Base-by-base conservation (phyloP, 1,139 yeast species). In the Geotrichum phurueaensis region DNA sequence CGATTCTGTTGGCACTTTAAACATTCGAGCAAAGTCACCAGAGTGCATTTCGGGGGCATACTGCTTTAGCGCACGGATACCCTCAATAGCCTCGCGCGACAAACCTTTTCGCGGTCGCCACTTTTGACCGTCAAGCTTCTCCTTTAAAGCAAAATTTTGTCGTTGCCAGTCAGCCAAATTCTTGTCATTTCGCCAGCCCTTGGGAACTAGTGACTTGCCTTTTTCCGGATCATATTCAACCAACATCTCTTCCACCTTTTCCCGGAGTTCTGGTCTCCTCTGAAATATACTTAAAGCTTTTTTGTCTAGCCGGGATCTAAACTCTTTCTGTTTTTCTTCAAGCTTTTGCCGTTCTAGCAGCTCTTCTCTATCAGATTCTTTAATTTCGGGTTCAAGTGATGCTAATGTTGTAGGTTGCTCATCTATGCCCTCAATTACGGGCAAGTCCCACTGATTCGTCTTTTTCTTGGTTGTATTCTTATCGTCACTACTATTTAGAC, bases 1-100 rank as follows among this genome's bases (percentile, higher is more conserved):
- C 0, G 95, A 89, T 66, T 91, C 96, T 0, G 96, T 95, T 0
- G 96, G 87, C 2, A 90, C 80, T 60, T 81, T 77, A 72, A 87
- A 91, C 69, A 81, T 81, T 47, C 79, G 77, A 0, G 94, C 87
- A 20, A 92, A 73, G 56, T 85, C 87, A 1, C 79, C 76, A 0
- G 86, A 81, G 10, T 81, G 81, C 61, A 89, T 66, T 33, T 81
- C 79, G 0, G 97, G 97, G 66, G 73, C 69, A 53, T 73, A 66
- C 33, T 75, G 74, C 65, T 84, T 85, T 52, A 91, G 69, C 12
- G 78, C 71, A 59, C 89, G 75, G 5, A 92, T 79, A 59, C 84
- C 85, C 23, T 81, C 84, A 80, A 91, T 88, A 20, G 87, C 84
- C 53, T 82, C 85, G 54, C 96, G 78, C 9, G 91, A 84, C 6